A percentile compares a stretch with the other conserved stretches of the same genome.
Conservation (phyloP, 1,139 yeast species). For the Saccharomyces hybrid region DNA sequence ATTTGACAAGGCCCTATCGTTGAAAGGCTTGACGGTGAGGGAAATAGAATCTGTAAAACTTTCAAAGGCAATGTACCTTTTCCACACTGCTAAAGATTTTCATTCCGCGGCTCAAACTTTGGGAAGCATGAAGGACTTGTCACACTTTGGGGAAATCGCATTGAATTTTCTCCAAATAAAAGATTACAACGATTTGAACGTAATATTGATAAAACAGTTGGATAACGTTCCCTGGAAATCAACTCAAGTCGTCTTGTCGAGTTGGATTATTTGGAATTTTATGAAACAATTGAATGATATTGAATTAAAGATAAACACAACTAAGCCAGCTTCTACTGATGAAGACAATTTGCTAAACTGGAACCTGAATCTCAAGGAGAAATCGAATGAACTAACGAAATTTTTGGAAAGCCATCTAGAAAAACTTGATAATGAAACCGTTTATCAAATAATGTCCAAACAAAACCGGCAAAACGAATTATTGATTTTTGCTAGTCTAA, state of each 20-base stretch:
- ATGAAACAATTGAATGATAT: slow-evolving; percentile 43
- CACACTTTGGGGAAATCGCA: slow-evolving; percentile 54
- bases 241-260: slow-evolving; percentile 57
- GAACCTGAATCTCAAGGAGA: slow-evolving; percentile 16
- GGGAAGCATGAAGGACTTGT: slow-evolving; percentile 34
- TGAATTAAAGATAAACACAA: slow-evolving; percentile 36
- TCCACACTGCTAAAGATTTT: slow-evolving; percentile 12
- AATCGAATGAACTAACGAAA: slow-evolving; percentile 38
- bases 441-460: slow-evolving; percentile 63
- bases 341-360: slow-evolving; percentile 21
- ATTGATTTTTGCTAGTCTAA: slow-evolving; percentile 58
- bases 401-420: slow-evolving; percentile 48
- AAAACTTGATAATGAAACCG: slow-evolving; percentile 52
- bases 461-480: slow-evolving; percentile 61
- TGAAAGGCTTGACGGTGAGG: slow-evolving; percentile 38
- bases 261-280: slow-evolving; percentile 74
- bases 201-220: slow-evolving; percentile 52
- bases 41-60: slow-evolving; percentile 48
- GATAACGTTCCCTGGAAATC: slow-evolving; percentile 36
- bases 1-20: slow-evolving; percentile 60
- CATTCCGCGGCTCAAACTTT: slow-evolving; percentile 50
- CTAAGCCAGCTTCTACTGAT: slow-evolving; percentile 5
- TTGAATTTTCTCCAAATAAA: slow-evolving; percentile 45
- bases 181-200: slow-evolving; percentile 39
- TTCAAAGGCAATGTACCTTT: slow-evolving; percentile 56